Base-by-base conservation (phyloP, 2,329 filamentous ascomycete genomes). In the Davidsoniella australis region DNA sequence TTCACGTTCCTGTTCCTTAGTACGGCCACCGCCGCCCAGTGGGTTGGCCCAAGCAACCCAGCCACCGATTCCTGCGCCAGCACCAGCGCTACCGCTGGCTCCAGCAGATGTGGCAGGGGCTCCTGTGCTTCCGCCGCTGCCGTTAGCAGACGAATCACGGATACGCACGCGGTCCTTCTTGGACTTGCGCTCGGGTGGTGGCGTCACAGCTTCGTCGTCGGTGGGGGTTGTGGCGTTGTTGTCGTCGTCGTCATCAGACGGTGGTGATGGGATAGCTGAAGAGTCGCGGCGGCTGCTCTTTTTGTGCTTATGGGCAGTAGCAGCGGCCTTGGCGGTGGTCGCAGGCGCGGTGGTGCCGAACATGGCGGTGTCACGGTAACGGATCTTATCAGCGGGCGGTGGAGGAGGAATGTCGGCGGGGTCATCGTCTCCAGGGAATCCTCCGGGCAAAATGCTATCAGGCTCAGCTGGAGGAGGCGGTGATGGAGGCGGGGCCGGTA, bases 101-200 rank as follows among this genome's bases (percentile, higher is more conserved):
- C 26, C 26, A 18, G 23, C 47, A 10, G 39, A 29, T 7, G 29
- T 37, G 9, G 47, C 20, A 8, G 38, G 42, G 6, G 45, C 45
- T 42, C 39, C 36, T 16, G 29, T 24, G 38, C 37, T 48, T 24
- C 43, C 38, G 18, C 43, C 40, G 29, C 50, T 49, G 12, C 36
- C 47, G 38, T 49, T 40, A 38, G 47, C 38, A 42, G 75, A 69
- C 52, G 75, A 72, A 37, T 82, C 80, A 51, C 85, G 82, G 56
- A 87, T 76, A 59, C 81, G 85, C 24, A 82, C 68, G 12, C 86
- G 81, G 55, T 93, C 84, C 61, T 82, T 93, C 64, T 78, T 85
- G 3, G 70, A 70, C 4, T 70, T 77, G 10, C 71, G 65, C 46
- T 79, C 76, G 14, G 75, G 65, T 4, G 71, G 68, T 24, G 72